Conservation (phyloP, 164 flowering plant genomes). For the Vitis labrusca region DNA sequence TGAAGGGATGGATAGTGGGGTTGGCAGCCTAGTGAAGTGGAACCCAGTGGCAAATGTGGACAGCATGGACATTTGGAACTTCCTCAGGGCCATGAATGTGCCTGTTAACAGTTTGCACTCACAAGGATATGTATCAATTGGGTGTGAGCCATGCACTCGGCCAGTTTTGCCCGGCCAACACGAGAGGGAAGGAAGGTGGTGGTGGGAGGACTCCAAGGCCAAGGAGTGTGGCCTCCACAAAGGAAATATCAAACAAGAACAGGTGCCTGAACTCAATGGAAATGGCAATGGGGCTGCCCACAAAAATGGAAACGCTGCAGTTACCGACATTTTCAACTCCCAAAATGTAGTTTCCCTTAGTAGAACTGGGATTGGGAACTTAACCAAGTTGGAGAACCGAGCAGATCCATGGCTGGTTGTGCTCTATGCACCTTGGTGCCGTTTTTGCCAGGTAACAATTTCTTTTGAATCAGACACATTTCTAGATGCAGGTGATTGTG, state of each 20-base stretch:
- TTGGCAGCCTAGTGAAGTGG: constrained; percentile 82
- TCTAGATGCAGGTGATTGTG: no score
- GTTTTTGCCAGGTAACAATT: constrained; percentile 62
- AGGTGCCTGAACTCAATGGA: background rate
- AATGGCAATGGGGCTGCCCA: constrained; percentile 4
- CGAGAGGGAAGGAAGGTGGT: constrained; percentile 94
- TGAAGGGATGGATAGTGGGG: constrained; percentile 77
- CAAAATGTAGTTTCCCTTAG: constrained; percentile 44
- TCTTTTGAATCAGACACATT: background rate
- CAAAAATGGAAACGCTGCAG: constrained; percentile 17
- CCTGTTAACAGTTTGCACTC: constrained; percentile 77
- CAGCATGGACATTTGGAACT: constrained; percentile 69
- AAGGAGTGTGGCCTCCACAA: constrained; percentile 95
- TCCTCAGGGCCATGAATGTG: constrained; percentile 69
- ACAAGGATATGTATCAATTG: constrained; percentile 77
- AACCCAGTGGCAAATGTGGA: constrained; percentile 79
- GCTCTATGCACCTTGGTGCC: constrained; percentile 93
- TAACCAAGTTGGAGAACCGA: constrained; percentile 52
- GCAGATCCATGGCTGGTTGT: constrained; percentile 79
- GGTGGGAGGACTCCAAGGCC: constrained; percentile 95
- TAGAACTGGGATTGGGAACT: constrained; percentile 71
- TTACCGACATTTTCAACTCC: constrained; percentile 53
- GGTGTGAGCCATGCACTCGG: constrained; percentile 91
- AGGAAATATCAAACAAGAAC: constrained; percentile 58
- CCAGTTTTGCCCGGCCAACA: constrained; percentile 85